These are phyloP conservation scores for Rhodomyrtus tomentosa DNA, from an alignment of 345 rosid species.

Conservation along the genomic window DNA sequence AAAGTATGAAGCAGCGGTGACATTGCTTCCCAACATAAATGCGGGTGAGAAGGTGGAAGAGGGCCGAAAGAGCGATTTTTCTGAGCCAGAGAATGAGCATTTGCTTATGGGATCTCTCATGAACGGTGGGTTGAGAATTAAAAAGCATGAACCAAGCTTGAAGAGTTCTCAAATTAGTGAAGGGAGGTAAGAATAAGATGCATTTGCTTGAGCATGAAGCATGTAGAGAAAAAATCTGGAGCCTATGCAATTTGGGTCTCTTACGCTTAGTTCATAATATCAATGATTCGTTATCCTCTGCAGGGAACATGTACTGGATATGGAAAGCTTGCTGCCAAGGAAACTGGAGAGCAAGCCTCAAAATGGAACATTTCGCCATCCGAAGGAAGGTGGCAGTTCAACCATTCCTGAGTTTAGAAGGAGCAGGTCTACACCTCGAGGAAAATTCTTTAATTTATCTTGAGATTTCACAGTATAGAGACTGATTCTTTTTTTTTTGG, in stretches of 20 bases:
- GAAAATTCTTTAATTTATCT: conserved; percentile 39
- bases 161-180: conserved; percentile 47
- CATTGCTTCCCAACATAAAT: conserved; percentile 34
- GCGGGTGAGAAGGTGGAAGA: conserved; percentile 44
- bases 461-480: conserved; percentile 6
- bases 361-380: conserved; percentile 13
- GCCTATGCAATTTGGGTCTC: background rate
- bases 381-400: conserved; percentile 32
- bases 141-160: conserved; percentile 33
- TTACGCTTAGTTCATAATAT: background rate
- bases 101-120: conserved; percentile 25
- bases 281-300: background rate
- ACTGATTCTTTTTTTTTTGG: background rate
- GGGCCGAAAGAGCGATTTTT: conserved; percentile 45
- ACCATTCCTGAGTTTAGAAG: conserved; percentile 50
- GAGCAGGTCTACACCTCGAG: conserved; percentile 66
- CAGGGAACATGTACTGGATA: conserved; percentile 38
- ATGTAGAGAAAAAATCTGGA: background rate
- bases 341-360: conserved; percentile 40
- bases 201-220: background rate
- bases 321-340: conserved; percentile 21
- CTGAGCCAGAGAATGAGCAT: conserved; percentile 64
- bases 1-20: conserved; percentile 34
- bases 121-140: conserved; percentile 21
- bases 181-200: conserved; percentile 31